These are phyloP conservation scores for Thielaviopsis punctulata DNA, from an alignment of 2,329 filamentous ascomycete genomes.

Conservation along the genomic window DNA sequence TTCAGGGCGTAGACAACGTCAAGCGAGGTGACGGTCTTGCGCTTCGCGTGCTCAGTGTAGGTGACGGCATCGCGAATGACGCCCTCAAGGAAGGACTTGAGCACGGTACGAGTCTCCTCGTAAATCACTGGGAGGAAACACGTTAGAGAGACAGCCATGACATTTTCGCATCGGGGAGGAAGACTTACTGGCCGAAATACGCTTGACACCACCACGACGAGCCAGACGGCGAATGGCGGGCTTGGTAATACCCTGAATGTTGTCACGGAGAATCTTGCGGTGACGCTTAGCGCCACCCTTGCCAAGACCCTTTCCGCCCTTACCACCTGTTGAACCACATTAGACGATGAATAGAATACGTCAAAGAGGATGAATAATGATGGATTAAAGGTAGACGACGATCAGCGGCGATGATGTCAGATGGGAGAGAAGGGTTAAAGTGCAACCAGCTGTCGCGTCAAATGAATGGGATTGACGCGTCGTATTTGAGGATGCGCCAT, in stretches of 20 bases:
- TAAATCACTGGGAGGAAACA: slow-evolving; percentile 41
- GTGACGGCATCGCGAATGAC: slow-evolving; percentile 64
- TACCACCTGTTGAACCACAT: slow-evolving; percentile 45
- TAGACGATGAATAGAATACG: no score
- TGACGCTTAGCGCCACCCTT: slow-evolving; percentile 98
- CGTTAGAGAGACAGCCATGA: background rate
- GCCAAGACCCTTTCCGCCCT: slow-evolving; percentile 93
- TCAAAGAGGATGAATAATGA: no score
- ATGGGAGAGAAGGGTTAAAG: background rate
- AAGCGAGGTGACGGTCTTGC: slow-evolving; percentile 59
- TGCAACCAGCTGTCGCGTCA: slow-evolving; percentile 62
- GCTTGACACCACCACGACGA: slow-evolving; percentile 98
- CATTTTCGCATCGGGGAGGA: background rate
- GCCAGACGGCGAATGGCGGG: slow-evolving; percentile 96
- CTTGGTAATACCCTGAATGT: slow-evolving; percentile 99
- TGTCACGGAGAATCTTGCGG: slow-evolving; percentile 98
- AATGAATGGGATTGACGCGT: slow-evolving; percentile 99
- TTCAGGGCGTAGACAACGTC: slow-evolving; percentile 53
- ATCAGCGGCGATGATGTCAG: background rate
- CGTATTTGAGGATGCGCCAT: slow-evolving; percentile 40
- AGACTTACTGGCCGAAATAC: slow-evolving; percentile 64
- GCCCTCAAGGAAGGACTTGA: slow-evolving; percentile 63
- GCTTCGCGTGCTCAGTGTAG: slow-evolving; percentile 67
- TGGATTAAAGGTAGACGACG: background rate
- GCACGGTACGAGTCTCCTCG: slow-evolving; percentile 60